These are phyloP conservation scores for Aspergillus japonicus DNA, from an alignment of 2,329 filamentous ascomycete genomes.

Conservation along the genomic window DNA sequence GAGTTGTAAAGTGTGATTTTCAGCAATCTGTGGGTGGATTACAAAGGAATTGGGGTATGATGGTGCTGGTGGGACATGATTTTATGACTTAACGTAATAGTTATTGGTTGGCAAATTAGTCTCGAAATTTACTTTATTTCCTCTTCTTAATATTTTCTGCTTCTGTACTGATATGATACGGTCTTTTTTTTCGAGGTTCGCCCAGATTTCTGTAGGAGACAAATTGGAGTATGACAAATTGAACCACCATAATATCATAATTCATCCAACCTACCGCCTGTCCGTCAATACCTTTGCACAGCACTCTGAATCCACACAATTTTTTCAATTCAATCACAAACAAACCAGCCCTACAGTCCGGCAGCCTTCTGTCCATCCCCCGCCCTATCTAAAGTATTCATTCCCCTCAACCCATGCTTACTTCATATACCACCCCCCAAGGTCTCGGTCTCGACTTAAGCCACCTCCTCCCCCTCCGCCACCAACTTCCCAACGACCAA, in stretches of 20 bases:
- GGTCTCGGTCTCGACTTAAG: constrained; percentile 3
- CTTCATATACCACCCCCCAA: no score
- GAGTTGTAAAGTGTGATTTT: constrained; percentile 28
- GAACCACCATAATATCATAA: not conserved
- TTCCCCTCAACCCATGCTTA: constrained; percentile 12
- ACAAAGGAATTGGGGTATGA: constrained; percentile 2
- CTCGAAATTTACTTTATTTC: not conserved
- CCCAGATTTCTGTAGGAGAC: no score
- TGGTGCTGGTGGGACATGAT: constrained; percentile 5
- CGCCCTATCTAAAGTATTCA: no score
- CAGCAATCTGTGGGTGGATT: not conserved
- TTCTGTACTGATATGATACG: not conserved
- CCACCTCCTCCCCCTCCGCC: constrained; percentile 54
- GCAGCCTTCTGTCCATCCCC: no score
- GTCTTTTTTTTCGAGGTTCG: not conserved
- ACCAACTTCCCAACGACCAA: constrained; percentile 88
- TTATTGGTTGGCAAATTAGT: not conserved
- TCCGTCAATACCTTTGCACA: not conserved
- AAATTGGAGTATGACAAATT: no score
- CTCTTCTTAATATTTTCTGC: not conserved
- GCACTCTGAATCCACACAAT: not conserved
- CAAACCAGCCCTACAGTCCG: no score
- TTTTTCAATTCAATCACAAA: not conserved
- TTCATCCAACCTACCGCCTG: not conserved
- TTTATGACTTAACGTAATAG: constrained; percentile 8